Evolutionary conservation across 345 rosid genomes (phyloP).

Genomic region (Dipteronia sinensis): DNA sequence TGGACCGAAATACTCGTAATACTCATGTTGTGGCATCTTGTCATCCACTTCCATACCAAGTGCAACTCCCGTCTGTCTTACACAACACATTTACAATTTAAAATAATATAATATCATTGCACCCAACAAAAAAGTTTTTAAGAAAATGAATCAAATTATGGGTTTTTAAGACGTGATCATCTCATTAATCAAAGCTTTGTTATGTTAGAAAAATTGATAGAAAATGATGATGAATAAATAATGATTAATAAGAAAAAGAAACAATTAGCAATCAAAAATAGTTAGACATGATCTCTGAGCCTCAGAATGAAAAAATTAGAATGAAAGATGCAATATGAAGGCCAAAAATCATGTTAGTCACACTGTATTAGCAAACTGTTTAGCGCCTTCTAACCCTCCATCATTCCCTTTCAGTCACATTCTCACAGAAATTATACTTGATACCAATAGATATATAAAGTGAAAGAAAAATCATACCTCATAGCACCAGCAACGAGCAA

Average conservation of each 20-base stretch:
- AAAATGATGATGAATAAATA: neutral
- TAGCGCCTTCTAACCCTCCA: neutral
- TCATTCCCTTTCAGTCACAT: constrained; percentile 5
- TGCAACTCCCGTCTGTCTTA: constrained; percentile 62
- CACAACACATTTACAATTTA: constrained; percentile 17
- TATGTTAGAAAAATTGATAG: neutral
- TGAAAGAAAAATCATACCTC: constrained; percentile 39
- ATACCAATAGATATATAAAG: neutral
- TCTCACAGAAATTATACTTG: constrained; percentile 4
- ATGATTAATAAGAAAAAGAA: neutral
- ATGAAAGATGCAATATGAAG: neutral
- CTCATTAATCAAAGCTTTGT: neutral
- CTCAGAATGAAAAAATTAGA: neutral
- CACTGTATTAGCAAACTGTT: neutral
- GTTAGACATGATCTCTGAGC: neutral
- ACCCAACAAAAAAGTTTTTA: neutral
- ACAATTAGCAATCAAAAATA: neutral
- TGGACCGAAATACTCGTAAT: constrained; percentile 67
- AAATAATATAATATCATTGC: neutral
- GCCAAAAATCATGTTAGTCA: constrained; percentile 4
- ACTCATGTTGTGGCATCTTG: constrained; percentile 72
- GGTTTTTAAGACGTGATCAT: neutral
- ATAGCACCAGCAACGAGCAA: constrained; percentile 76
- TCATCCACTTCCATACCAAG: constrained; percentile 69
- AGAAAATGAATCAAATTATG: neutral